These are phyloP conservation scores for Ophiostoma tasmaniense DNA, from an alignment of 2,329 filamentous ascomycete genomes.

Conservation along the genomic window DNA sequence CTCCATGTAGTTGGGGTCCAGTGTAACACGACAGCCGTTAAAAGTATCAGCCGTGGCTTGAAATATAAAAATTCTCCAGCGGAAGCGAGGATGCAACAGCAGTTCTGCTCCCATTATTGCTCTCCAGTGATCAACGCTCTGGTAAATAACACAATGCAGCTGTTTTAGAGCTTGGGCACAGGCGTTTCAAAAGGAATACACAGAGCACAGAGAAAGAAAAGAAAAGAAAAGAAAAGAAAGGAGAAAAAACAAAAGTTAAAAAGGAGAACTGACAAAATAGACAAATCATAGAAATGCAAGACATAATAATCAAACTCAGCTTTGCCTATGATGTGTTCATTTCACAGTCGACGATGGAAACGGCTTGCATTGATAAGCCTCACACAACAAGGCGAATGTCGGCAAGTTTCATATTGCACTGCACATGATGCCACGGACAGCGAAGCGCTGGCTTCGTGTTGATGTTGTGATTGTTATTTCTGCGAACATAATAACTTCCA, in stretches of 20 bases:
- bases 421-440: background rate
- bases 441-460: background rate
- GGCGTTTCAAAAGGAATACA: background rate
- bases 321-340: background rate
- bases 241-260: background rate
- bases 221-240: background rate
- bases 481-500: too few species aligned
- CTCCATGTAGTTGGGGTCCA: background rate
- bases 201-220: background rate
- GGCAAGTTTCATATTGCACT: background rate
- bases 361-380: background rate
- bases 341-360: background rate
- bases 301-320: background rate
- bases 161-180: background rate
- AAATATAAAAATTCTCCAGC: background rate
- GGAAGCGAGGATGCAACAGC: slow-evolving; percentile 8
- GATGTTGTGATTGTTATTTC: too few species aligned
- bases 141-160: background rate
- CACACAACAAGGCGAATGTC: background rate
- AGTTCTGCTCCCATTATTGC: background rate
- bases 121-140: background rate
- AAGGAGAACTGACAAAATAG: background rate
- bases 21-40: background rate
- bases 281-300: background rate
- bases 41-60: background rate